Base-by-base conservation (phyloP, 495 filamentous ascomycete species). In the Penicillium ochrochloron region DNA sequence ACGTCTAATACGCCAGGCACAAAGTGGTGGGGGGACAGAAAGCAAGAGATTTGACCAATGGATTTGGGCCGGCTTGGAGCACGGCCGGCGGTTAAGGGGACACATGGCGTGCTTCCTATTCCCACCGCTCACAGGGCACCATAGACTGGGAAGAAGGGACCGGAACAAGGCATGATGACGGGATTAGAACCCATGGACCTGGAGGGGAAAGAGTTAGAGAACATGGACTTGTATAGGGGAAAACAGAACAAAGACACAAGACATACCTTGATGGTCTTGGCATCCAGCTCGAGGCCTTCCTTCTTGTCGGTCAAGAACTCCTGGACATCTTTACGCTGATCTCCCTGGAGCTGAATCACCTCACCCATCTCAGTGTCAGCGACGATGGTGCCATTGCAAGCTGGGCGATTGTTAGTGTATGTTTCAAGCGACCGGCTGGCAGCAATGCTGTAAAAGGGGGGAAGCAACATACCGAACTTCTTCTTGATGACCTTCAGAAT, bases 311-410 rank as follows among this genome's bases (percentile, higher is more conserved):
- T 88, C 81, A 98, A 88, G 83, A 98, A 99, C 75, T 98, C 93
- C 79, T 94, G 91, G 74, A 97, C 93, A 86, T 97, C 93, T 78
- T 96, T 94, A 80, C 95, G 94, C 84, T 99, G 95, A 80, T 99
- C 95, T 70, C 95, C 95, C 81, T 99, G 95, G 72, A 99, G 87
- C 85, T 99, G 95, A 73, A 99, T 98, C 90, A 99, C 95, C 86
- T 98, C 94, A 76, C 95, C 95, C 93, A 97, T 97, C 85, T 97
- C 93, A 69, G 84, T 86, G 80, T 97, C 94, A 73, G 88, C 89
- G 80, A 99, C 94, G 83, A 98, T 96, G 83, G 95, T 99, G 88
- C 95, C 95, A 98, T 99, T 99, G 93, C 95, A 99, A 77, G 95
- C 95, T 95, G 70, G 10, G 33, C 17, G 25, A 57, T 31, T 52